These are phyloP conservation scores for Metschnikowia peoriensis DNA, from an alignment of 805 yeast species.

Conservation along the genomic window DNA sequence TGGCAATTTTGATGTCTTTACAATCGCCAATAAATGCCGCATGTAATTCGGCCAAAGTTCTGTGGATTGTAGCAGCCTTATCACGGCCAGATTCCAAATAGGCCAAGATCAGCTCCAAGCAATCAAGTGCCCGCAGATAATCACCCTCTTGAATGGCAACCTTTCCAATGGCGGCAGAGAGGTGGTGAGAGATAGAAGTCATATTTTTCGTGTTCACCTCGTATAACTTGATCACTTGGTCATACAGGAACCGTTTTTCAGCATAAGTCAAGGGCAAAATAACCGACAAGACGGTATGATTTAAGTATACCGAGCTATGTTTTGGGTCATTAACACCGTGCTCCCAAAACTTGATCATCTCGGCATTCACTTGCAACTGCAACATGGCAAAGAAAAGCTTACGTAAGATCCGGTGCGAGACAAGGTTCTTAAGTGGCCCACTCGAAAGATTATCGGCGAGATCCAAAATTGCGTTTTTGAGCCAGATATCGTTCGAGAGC, in stretches of 20 bases:
- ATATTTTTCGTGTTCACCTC: conserved; percentile 38
- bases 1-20: conserved; percentile 68
- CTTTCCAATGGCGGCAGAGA: conserved; percentile 71
- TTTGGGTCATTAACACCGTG: conserved; percentile 48
- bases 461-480: conserved; percentile 33
- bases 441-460: conserved; percentile 28
- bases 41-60: conserved; percentile 70
- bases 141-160: conserved; percentile 66
- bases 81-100: conserved; percentile 37
- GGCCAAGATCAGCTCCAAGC: conserved; percentile 59
- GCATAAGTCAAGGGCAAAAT: conserved; percentile 66
- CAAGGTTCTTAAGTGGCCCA: conserved; percentile 28
- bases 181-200: conserved; percentile 36
- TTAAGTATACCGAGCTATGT: conserved; percentile 47
- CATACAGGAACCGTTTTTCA: conserved; percentile 56
- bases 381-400: conserved; percentile 33
- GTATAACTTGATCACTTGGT: conserved; percentile 58
- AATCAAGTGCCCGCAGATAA: conserved; percentile 60
- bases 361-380: conserved; percentile 44
- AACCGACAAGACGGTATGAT: conserved; percentile 65
- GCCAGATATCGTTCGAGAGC: conserved; percentile 26
- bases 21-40: conserved; percentile 75
- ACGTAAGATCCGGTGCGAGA: conserved; percentile 24
- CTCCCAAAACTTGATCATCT: conserved; percentile 72
- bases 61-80: conserved; percentile 27